Evolutionary conservation across 1,284 basidiomycete species (phyloP).

Genomic region (Ustilago tritici): DNA sequence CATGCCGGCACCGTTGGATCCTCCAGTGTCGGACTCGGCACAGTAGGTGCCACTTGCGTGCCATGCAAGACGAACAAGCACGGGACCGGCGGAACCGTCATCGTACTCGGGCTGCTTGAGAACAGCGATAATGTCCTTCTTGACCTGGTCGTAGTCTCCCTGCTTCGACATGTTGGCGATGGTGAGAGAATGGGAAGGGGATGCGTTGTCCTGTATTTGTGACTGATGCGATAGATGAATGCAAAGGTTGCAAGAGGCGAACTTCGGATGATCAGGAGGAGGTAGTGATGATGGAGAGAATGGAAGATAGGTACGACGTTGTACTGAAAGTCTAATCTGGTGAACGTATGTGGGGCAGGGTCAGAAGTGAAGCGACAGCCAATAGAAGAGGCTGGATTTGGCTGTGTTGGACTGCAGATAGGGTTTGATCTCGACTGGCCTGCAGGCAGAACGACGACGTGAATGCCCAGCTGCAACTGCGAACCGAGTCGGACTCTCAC

Average conservation of each 20-base stretch:
- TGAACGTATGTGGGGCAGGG: constrained; percentile 10
- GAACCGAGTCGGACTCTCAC: neutral
- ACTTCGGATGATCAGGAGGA: neutral
- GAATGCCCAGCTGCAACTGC: constrained; percentile 15
- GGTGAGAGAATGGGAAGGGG: neutral
- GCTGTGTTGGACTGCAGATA: constrained; percentile 19
- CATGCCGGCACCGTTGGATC: constrained; percentile 72
- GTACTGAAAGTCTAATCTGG: neutral
- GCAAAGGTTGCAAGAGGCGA: neutral
- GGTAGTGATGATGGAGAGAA: neutral
- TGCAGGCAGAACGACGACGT: constrained; percentile 6
- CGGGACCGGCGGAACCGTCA: constrained; percentile 66
- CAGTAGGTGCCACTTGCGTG: constrained; percentile 68
- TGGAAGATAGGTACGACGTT: neutral
- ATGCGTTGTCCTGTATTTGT: neutral
- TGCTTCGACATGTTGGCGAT: constrained; percentile 43
- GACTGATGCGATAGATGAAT: neutral
- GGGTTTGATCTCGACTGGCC: constrained; percentile 22
- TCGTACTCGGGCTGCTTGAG: constrained; percentile 69
- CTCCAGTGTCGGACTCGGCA: constrained; percentile 71
- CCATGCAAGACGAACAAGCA: constrained; percentile 68
- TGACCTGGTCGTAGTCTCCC: constrained; percentile 64
- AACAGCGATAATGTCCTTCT: constrained; percentile 63
- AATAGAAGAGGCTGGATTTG: constrained; percentile 29
- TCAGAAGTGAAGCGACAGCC: constrained; percentile 7